Conservation (phyloP, 148 eudicot species). For the Persicaria maculosa region DNA sequence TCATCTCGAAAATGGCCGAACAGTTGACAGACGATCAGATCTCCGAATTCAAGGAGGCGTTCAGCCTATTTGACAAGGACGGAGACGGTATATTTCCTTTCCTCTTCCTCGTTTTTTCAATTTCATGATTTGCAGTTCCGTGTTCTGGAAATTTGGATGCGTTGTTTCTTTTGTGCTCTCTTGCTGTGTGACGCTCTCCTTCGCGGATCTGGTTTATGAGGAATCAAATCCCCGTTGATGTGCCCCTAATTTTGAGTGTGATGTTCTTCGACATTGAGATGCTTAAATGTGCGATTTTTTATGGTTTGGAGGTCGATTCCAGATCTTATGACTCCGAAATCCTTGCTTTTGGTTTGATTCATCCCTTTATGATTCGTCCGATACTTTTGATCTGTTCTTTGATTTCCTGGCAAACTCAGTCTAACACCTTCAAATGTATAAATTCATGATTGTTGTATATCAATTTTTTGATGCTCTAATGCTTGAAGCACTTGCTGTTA, state of each 20-base stretch:
- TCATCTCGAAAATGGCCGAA: slow-evolving; percentile 21
- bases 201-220: slow-evolving; percentile 1
- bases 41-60: slow-evolving; percentile 70
- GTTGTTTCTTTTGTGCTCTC: neutral
- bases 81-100: slow-evolving; percentile 42
- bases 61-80: slow-evolving; percentile 59
- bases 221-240: neutral
- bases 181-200: neutral
- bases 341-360: neutral
- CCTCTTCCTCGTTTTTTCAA: neutral
- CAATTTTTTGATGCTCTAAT: too few species aligned
- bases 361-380: neutral
- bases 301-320: neutral
- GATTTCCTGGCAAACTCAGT: neutral
- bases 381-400: neutral
- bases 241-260: neutral
- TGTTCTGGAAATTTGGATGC: neutral
- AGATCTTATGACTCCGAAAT: neutral
- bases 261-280: neutral
- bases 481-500: too few species aligned
- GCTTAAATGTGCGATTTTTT: neutral
- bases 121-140: neutral
- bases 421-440: too few species aligned
- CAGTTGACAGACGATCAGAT: slow-evolving; percentile 64
- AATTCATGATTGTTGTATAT: too few species aligned